Evolutionary conservation across 2,329 filamentous ascomycete species (phyloP), one percentile per base, ranked within the genome.

Genomic region (Lanzia echinophila): DNA sequence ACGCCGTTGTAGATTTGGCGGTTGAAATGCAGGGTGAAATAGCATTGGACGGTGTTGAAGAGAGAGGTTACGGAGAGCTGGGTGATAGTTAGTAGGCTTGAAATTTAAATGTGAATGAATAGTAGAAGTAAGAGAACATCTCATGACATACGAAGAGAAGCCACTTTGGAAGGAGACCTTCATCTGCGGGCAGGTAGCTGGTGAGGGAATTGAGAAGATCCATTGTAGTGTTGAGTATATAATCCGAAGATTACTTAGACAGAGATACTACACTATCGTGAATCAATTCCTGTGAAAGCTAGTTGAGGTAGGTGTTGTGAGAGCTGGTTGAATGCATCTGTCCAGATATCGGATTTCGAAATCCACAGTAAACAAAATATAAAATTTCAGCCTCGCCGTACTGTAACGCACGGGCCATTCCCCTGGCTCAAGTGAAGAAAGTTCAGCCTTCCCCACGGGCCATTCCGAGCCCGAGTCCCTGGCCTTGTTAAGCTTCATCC

Each of bases 21-120:
- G 7, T 90, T 90, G 73, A 88, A 95, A 69, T 84, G 78, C 3
- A 91, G 78, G 17, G 90, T 95, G 34, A 75, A 66, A 72, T 95
- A 95, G 67, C 88, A 83, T 75, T 96, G 91, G 45, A 95, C 69
- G 34, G 84, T 87, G 76, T 99, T 99, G 65, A 82, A 86, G 56
- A 94, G 77, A 31, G 92, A 90, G 54, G 95, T 80, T 54, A 90
- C 67, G 54, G 90, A 90, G 67, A 95, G 80, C 92, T 96, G 60
- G 24, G 19, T 33, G 6, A 31, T 11, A 42, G 45, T 58, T 36
- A 36, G 15, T 46, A 45, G 33, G 33, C 22, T 22, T 46, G 15
- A 31, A 22, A 20, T n/a, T n/a, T 38, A 7, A 2, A 7, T 34
- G 45, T 36, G 5, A 47, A 38, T 17, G 24, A 15, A 34, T 20